These are phyloP conservation scores for Pythium sp. DNA, from an alignment of 352 stramenopile species.

Conservation along the genomic window DNA sequence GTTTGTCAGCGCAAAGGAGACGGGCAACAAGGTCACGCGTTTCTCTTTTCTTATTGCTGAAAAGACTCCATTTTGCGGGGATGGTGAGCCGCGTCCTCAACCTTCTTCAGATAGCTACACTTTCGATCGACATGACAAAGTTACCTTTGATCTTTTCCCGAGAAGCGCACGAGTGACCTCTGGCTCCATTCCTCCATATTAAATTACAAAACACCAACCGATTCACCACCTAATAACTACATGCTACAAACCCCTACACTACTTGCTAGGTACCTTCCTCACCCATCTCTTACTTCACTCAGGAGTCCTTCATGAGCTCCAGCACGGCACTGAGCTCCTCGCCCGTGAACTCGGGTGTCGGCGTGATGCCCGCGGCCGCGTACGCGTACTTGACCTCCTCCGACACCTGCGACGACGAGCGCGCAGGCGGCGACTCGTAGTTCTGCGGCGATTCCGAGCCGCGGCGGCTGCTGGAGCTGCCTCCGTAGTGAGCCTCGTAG, in stretches of 20 bases:
- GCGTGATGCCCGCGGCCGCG: conserved; percentile 18
- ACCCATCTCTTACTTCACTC: neutral
- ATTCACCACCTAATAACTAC: neutral
- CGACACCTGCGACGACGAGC: conserved; percentile 19
- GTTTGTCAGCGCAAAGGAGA: conserved; percentile 4
- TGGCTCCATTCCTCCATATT: neutral
- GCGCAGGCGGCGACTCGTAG: conserved; percentile 33
- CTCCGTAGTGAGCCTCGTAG: conserved; percentile 24
- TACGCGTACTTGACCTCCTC: conserved; percentile 33
- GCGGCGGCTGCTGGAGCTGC: neutral
- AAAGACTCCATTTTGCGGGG: neutral
- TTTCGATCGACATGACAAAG: neutral
- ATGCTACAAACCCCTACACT: neutral
- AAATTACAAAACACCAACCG: conserved; percentile 10
- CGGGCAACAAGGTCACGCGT: neutral
- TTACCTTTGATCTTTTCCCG: neutral
- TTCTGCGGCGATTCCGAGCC: conserved; percentile 11
- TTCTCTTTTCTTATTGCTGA: neutral
- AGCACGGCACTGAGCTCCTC: conserved; percentile 47
- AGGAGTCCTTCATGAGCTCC: conserved; percentile 51
- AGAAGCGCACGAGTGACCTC: neutral
- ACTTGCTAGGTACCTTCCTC: neutral
- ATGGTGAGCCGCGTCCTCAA: neutral
- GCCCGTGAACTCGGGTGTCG: conserved; percentile 38
- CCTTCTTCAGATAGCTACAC: neutral